These are phyloP conservation scores for Arthrocladium fulminans DNA, from an alignment of 2,329 filamentous ascomycete species.

Conservation along the genomic window DNA sequence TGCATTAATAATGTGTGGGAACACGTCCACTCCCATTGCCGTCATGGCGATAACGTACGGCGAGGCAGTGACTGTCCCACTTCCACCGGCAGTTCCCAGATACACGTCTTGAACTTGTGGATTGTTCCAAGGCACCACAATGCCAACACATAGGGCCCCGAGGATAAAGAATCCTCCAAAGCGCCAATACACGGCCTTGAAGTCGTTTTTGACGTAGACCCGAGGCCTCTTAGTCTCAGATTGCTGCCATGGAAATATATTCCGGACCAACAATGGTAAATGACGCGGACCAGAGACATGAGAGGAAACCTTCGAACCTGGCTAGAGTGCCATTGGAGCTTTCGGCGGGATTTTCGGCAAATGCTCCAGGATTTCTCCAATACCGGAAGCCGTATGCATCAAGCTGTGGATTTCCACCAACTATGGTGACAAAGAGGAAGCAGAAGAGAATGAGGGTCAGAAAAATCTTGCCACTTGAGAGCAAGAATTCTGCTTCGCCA, in stretches of 20 bases:
- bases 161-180: conserved; percentile 64
- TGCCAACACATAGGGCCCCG: conserved; percentile 59
- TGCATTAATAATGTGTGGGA: conserved; percentile 62
- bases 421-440: conserved; percentile 70
- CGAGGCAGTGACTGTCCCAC: conserved; percentile 54
- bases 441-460: conserved; percentile 57
- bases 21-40: conserved; percentile 48
- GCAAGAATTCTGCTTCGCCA: conserved; percentile 59
- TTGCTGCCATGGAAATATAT: conserved; percentile 53
- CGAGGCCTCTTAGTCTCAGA: conserved; percentile 61
- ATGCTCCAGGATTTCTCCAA: conserved; percentile 55
- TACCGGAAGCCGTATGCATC: conserved; percentile 63
- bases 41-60: conserved; percentile 60
- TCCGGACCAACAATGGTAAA: conserved; percentile 59
- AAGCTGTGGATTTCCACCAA: conserved; percentile 64
- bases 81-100: conserved; percentile 22
- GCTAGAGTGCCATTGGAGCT: conserved; percentile 55
- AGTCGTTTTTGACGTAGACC: conserved; percentile 59
- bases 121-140: conserved; percentile 60
- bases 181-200: conserved; percentile 67
- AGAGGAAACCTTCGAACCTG: conserved; percentile 44
- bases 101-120: conserved; percentile 49
- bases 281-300: conserved; percentile 61
- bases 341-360: conserved; percentile 57
- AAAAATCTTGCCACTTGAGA: conserved; percentile 59